Evolutionary conservation across 2,329 filamentous ascomycete genomes (phyloP).

Genomic region (Parasarocladium wereldwijsianum): DNA sequence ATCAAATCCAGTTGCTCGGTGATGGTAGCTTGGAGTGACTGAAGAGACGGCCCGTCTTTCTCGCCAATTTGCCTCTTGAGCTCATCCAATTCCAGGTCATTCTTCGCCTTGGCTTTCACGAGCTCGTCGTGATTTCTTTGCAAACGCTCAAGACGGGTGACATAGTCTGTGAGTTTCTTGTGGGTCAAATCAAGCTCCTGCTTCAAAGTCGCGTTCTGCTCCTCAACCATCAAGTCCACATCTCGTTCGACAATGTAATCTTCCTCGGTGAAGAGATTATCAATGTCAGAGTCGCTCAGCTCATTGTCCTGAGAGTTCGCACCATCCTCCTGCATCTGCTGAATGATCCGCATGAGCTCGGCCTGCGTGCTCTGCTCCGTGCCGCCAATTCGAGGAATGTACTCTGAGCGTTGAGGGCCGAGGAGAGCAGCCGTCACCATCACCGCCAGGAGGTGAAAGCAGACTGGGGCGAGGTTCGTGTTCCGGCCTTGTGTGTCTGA

Average conservation of each 20-base stretch:
- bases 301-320: slow-evolving; percentile 20
- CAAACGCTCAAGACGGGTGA: slow-evolving; percentile 43
- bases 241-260: slow-evolving; percentile 32
- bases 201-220: slow-evolving; percentile 34
- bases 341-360: slow-evolving; percentile 30
- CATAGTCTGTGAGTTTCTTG: slow-evolving; percentile 43
- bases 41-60: slow-evolving; percentile 35
- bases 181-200: slow-evolving; percentile 36
- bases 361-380: slow-evolving; percentile 21
- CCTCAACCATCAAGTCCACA: slow-evolving; percentile 40
- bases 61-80: slow-evolving; percentile 33
- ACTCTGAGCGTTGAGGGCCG: slow-evolving; percentile 39
- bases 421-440: slow-evolving; percentile 46
- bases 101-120: slow-evolving; percentile 45
- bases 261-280: too few species aligned
- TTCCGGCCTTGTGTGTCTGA: slow-evolving; percentile 31
- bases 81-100: slow-evolving; percentile 37
- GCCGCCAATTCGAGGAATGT: slow-evolving; percentile 34
- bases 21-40: slow-evolving; percentile 39
- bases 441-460: slow-evolving; percentile 42
- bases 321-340: slow-evolving; percentile 24
- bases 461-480: background rate
- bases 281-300: slow-evolving; percentile 22
- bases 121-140: slow-evolving; percentile 50
- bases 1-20: slow-evolving; percentile 60